phyloP scores from a whole-genome alignment of 148 eudicot species.

The Rhododendron simsii region DNA sequence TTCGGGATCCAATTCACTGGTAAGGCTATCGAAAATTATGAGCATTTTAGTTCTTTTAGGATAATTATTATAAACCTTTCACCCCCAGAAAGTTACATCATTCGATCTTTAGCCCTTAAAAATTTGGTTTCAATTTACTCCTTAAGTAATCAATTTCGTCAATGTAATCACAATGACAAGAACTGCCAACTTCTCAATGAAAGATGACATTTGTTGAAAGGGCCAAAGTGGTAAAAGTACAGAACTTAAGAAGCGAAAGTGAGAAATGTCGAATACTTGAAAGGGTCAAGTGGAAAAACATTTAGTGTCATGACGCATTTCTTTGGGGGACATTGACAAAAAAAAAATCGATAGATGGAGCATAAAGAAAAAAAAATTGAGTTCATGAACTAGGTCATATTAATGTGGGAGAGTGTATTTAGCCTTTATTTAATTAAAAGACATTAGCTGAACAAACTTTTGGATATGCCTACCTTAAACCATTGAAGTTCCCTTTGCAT shows the following conservation, averaged over 20 bases:
- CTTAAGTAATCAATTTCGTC: too few relatives aligned
- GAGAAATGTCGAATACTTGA: not conserved
- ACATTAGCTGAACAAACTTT: not conserved
- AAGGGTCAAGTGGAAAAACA: not conserved
- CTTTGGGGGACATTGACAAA: not conserved
- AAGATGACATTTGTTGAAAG: not conserved
- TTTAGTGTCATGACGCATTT: not conserved
- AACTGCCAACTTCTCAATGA: too few relatives aligned
- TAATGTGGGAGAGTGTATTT: not conserved
- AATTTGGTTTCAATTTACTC: too few relatives aligned
- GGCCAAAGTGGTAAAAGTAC: not conserved
- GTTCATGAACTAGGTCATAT: not conserved
- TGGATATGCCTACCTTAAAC: conserved; percentile 10
- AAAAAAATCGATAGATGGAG: not conserved
- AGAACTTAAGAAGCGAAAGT: not conserved
- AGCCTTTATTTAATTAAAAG: not conserved
- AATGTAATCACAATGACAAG: too few relatives aligned
- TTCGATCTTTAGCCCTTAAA: too few relatives aligned
- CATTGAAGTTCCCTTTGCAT: conserved; percentile 20
- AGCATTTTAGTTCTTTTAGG: too few relatives aligned
- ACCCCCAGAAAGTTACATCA: too few relatives aligned
- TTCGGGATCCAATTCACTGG: too few relatives aligned
- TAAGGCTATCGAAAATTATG: not conserved
- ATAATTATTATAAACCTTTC: too few relatives aligned
- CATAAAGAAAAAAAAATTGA: not conserved